Conservation (phyloP, 2,329 filamentous ascomycete genomes). For the Metarhizium brunneum region DNA sequence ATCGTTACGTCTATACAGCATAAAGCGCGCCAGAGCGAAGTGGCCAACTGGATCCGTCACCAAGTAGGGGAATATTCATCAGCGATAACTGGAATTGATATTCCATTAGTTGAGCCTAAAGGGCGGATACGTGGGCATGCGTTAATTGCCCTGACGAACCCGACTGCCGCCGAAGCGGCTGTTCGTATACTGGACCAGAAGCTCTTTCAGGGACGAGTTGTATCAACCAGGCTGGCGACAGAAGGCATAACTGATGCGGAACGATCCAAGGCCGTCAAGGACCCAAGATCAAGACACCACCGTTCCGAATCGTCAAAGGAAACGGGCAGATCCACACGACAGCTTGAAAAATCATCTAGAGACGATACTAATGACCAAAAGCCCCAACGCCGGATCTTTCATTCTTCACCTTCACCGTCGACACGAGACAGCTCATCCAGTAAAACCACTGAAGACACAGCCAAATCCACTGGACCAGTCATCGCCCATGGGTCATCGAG, state of each 20-base stretch:
- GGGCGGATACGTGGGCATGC: constrained; percentile 17
- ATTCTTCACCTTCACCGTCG: background rate
- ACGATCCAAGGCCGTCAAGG: background rate
- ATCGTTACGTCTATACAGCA: constrained; percentile 17
- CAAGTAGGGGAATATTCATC: constrained; percentile 12
- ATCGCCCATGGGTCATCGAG: constrained; percentile 5
- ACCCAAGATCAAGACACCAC: background rate
- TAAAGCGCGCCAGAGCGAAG: constrained; percentile 12
- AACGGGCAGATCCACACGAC: background rate
- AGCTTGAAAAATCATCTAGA: background rate
- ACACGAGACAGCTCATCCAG: background rate
- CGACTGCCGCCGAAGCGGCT: constrained; percentile 12
- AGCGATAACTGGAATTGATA: constrained; percentile 15
- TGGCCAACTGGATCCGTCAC: constrained; percentile 18
- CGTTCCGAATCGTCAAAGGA: background rate
- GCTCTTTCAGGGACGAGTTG: constrained; percentile 15
- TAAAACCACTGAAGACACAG: background rate
- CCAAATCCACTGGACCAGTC: background rate
- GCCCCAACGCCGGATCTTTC: background rate
- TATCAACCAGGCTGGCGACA: constrained; percentile 7
- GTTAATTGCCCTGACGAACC: constrained; percentile 15
- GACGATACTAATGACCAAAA: background rate
- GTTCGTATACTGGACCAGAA: constrained; percentile 17
- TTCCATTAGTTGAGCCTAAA: constrained; percentile 14
- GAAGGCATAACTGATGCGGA: background rate